Base-by-base conservation (phyloP, 1,139 yeast genomes). In the Yamadazyma kanchanaburiensis region DNA sequence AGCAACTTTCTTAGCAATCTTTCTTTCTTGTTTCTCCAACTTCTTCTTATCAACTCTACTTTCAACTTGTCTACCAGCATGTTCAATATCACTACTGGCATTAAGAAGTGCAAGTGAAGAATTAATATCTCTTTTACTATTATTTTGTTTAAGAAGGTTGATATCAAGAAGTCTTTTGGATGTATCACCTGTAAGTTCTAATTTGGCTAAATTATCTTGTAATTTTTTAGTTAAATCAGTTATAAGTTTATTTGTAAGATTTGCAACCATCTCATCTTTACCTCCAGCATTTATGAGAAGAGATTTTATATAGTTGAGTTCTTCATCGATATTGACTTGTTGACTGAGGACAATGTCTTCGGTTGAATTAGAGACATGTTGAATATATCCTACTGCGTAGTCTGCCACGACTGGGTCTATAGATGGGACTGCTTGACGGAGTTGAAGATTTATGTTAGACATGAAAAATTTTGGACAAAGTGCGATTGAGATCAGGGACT, bases 1-100 rank as follows among this genome's bases (percentile, higher is more conserved):
- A 27, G 96, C 96, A 43, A 89, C 89, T 60, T 91, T 91, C 52
- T 91, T 88, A 22, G 96, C 96, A 55, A 91, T 89, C 68, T 91
- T 91, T 51, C 89, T 77, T 64, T 91, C 98, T 37, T 96, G 98
- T 61, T 91, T 91, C 54, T 89, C 96, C 53, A 91, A 76, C 60
- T 91, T 91, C 78, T 88, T 89, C 69, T 82, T 84, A 58, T 91
- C 98, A 28, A 91, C 99, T 52, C 94, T 77, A 34, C 94, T 80
- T 56, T 91, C 97, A 65, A 88, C 83, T 48, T 82, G 80, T 60
- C 96, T 75, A 30, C 96, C 96, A 1, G 94, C 73, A 43, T 89
- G 94, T 40, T 89, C 96, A 44, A 91, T 81, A 51, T 88, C 96
- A 38, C 77, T 75, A 16, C 82, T 74, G 15, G 88, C 88, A 45